Percentiles rank a stretch among this genome's conserved stretches.
phyloP scores from a whole-genome alignment of 805 yeast species.

The Candida ponderosae region DNA sequence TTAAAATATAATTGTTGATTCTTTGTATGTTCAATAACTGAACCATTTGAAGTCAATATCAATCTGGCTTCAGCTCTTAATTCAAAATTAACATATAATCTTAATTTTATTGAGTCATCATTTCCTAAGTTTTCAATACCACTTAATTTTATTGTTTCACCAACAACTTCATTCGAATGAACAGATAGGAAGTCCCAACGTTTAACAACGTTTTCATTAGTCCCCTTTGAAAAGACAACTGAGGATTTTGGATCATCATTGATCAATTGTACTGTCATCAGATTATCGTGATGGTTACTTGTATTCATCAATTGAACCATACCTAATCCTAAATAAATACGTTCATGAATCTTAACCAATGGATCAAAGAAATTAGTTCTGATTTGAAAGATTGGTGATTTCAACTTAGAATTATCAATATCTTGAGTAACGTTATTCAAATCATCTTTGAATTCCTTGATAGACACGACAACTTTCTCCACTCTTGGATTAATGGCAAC shows the following conservation, averaged over 20 bases:
- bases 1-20: slow-evolving; percentile 37
- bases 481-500: slow-evolving; percentile 79
- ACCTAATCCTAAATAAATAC: slow-evolving; percentile 53
- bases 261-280: slow-evolving; percentile 40
- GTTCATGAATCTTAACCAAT: slow-evolving; percentile 48
- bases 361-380: slow-evolving; percentile 61
- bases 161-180: slow-evolving; percentile 59
- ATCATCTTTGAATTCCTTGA: slow-evolving; percentile 63
- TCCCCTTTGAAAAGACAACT: slow-evolving; percentile 57
- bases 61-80: slow-evolving; percentile 53
- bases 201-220: slow-evolving; percentile 44
- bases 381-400: slow-evolving; percentile 55
- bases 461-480: slow-evolving; percentile 56
- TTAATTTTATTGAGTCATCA: slow-evolving; percentile 47
- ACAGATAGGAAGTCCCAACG: slow-evolving; percentile 72
- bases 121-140: slow-evolving; percentile 43
- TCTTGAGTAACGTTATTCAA: slow-evolving; percentile 21
- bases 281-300: slow-evolving; percentile 17
- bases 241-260: slow-evolving; percentile 42
- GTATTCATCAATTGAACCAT: slow-evolving; percentile 27
- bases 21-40: slow-evolving; percentile 40
- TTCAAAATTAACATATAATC: slow-evolving; percentile 56
- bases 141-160: slow-evolving; percentile 60
- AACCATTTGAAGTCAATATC: slow-evolving; percentile 36
- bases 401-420: slow-evolving; percentile 23